A percentile compares a stretch with the other conserved stretches of the same genome.
These are phyloP conservation scores for Exophiala oligosperma DNA, from an alignment of 2,329 filamentous ascomycete genomes.

Conservation along the genomic window DNA sequence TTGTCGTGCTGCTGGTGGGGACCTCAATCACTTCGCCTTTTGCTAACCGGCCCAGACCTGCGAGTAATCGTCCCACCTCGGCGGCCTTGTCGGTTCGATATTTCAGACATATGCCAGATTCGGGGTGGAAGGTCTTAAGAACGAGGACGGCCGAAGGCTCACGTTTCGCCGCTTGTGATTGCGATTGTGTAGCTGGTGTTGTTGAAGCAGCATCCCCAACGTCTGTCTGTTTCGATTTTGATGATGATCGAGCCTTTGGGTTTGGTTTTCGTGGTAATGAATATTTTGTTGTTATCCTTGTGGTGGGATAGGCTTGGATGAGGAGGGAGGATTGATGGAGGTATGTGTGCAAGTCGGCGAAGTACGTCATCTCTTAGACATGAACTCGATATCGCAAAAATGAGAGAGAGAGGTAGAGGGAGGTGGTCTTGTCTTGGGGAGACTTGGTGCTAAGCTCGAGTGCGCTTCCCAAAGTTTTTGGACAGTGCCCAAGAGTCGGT, in stretches of 20 bases:
- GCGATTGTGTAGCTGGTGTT: slow-evolving; percentile 16
- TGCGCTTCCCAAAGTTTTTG: too few relatives aligned
- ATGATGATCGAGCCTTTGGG: slow-evolving; percentile 33
- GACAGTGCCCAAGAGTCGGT: too few relatives aligned
- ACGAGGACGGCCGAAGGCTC: slow-evolving; percentile 67
- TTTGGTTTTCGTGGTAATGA: slow-evolving; percentile 40
- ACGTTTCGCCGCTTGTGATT: slow-evolving; percentile 7
- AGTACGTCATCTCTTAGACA: slow-evolving; percentile 66
- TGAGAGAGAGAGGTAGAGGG: not conserved
- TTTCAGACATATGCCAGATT: slow-evolving; percentile 78
- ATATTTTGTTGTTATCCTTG: slow-evolving; percentile 91
- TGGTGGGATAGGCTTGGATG: slow-evolving; percentile 79
- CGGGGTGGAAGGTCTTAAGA: slow-evolving; percentile 86
- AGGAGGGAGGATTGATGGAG: slow-evolving; percentile 83
- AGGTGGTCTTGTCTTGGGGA: not conserved
- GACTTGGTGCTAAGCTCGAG: not conserved
- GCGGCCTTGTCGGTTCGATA: slow-evolving; percentile 89
- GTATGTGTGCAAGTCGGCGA: slow-evolving; percentile 84
- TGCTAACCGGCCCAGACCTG: slow-evolving; percentile 73
- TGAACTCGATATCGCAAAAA: not conserved
- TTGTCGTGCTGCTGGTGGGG: slow-evolving; percentile 29
- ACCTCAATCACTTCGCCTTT: slow-evolving; percentile 60
- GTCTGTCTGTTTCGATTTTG: slow-evolving; percentile 33
- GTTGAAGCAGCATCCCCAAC: slow-evolving; percentile 26
- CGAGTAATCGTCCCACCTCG: slow-evolving; percentile 81